Conservation (phyloP, 2,329 filamentous ascomycete genomes). For the Curvularia hawaiiensis region DNA sequence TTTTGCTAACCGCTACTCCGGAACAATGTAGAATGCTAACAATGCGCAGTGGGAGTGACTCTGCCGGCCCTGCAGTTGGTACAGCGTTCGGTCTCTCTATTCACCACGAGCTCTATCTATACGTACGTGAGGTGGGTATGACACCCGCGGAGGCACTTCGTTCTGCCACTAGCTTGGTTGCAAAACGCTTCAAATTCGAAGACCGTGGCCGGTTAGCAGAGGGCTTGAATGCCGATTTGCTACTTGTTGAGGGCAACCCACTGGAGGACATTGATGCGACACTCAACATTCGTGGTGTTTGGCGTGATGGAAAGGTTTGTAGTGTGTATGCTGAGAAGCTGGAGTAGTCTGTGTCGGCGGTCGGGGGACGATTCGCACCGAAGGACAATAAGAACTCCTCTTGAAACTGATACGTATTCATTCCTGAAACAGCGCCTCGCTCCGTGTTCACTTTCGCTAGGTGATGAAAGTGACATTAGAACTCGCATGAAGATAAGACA, state of each 20-base stretch:
- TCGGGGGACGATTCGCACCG: too few species aligned
- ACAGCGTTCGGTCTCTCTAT: slow-evolving; percentile 51
- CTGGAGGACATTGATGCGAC: slow-evolving; percentile 49
- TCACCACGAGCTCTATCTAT: slow-evolving; percentile 51
- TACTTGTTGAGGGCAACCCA: slow-evolving; percentile 53
- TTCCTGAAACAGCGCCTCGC: too few species aligned
- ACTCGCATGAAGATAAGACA: too few species aligned
- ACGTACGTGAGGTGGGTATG: slow-evolving; percentile 51
- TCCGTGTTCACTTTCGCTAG: too few species aligned
- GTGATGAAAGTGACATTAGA: too few species aligned
- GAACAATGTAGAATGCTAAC: slow-evolving; percentile 8
- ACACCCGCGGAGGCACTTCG: slow-evolving; percentile 50
- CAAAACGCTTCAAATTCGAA: slow-evolving; percentile 48
- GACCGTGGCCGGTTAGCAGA: slow-evolving; percentile 50
- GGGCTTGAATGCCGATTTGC: slow-evolving; percentile 50
- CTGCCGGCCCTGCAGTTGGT: slow-evolving; percentile 51
- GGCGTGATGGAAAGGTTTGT: slow-evolving; percentile 48
- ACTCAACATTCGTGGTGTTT: slow-evolving; percentile 51
- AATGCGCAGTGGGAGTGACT: slow-evolving; percentile 47
- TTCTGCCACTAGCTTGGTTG: slow-evolving; percentile 49
- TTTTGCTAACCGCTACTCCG: too few species aligned
- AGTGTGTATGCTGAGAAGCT: slow-evolving; percentile 30
- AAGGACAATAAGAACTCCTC: too few species aligned
- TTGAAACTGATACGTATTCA: too few species aligned
- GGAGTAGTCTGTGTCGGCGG: slow-evolving; percentile 7